Evolutionary conservation across 306 rosid species (phyloP).

Genomic region (Cucumis hystrix): DNA sequence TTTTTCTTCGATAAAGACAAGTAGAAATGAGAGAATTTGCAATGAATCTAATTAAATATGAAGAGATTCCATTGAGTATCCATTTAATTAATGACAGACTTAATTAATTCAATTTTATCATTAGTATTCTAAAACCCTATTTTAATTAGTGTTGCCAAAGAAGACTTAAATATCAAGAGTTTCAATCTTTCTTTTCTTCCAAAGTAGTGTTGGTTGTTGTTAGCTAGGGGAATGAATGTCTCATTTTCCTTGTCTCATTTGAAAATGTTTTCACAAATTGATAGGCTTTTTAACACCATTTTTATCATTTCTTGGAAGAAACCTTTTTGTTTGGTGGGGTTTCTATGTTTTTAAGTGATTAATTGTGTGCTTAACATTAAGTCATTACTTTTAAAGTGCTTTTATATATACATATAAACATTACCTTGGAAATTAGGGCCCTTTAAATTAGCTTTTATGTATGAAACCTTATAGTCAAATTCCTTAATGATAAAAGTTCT

Average conservation of each 20-base stretch:
- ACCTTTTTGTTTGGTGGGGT: constrained; percentile 2
- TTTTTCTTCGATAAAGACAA: not conserved
- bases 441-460: not conserved
- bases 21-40: not conserved
- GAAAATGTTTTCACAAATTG: not conserved
- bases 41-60: not conserved
- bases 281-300: not conserved
- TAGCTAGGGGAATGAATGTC: not conserved
- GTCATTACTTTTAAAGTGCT: not conserved
- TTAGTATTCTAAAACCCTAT: not conserved
- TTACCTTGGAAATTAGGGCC: not conserved
- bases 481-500: constrained; percentile 1
- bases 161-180: not conserved
- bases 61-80: too few species aligned
- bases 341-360: not conserved
- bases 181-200: not conserved
- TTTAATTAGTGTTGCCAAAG: not conserved
- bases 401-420: not conserved
- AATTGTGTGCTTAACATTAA: not conserved
- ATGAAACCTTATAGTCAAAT: not conserved
- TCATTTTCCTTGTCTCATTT: not conserved
- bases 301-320: constrained; percentile 5
- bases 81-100: too few species aligned
- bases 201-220: not conserved
- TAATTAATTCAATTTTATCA: too few species aligned